Base-by-base conservation (phyloP, 2,329 filamentous ascomycete species). In the Calonectria naviculata region DNA sequence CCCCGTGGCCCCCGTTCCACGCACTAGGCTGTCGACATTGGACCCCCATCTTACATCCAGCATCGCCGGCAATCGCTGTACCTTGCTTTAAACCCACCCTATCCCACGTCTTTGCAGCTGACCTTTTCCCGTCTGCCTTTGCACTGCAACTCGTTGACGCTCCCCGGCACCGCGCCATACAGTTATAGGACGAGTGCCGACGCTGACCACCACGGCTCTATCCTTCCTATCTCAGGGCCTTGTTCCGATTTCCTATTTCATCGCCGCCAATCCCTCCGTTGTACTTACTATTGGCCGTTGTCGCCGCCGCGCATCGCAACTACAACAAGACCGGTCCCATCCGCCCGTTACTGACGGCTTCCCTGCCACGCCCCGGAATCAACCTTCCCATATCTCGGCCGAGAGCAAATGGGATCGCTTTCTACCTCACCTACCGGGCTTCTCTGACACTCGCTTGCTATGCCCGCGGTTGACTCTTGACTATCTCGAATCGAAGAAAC, bases 341-440 rank as follows among this genome's bases (percentile, higher is more conserved):
- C 28, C 42, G n/a, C 38, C 47, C 60, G 41, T 38, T 68, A 52
- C 41, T 26, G 19, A 29, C 49, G 28, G 24, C 60, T 44, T 38
- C 17, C 28, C 64, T 44, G 31, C 36, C 34, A 47, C 29, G 36
- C 21, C 26, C 34, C 6, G 10, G 52, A 49, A 49, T n/a, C 41
- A 41, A 26, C n/a, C 44, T 10, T 28, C 60, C 28, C 36, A 28
- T 54, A 21, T 61, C 31, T 62, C 68, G 44, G 56, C 68, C 68
- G 54, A 70, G 44, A 47, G 56, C 68, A 58, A 66, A 70, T 70
- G 68, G 54, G 54, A 70, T 56, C 56, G 28, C 46, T 41, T 34
- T 63, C 44, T 46, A 38, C 31, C 52, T 46, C 34, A 42, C 61
- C 61, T 60, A 52, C 13, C 21, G 67, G 61, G 61, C 52, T 38